Conservation (phyloP, 2,329 filamentous ascomycete species). For the Hypoxylon sp. region DNA sequence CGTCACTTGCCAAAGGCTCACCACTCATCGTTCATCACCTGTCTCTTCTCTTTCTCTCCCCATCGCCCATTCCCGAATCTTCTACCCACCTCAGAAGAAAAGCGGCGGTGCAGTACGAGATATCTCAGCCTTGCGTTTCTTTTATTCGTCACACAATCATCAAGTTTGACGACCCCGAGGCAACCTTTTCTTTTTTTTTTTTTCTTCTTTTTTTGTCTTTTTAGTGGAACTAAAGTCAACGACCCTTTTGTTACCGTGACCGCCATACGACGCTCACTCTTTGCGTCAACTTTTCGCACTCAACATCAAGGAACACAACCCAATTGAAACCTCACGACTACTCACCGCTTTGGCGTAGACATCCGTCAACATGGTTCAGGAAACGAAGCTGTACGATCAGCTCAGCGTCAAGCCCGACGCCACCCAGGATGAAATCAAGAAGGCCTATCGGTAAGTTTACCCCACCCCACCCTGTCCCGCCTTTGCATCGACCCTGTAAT, state of each 20-base stretch:
- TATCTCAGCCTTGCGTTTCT: constrained; percentile 10
- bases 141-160: constrained; percentile 7
- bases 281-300: constrained; percentile 1
- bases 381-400: constrained; percentile 94
- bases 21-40: no score
- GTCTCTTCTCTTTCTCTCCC: constrained; percentile 6
- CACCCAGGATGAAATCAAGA: constrained; percentile 94
- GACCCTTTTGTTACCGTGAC: constrained; percentile 2
- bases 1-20: constrained; percentile 24
- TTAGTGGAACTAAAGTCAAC: background rate
- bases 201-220: constrained; percentile 4
- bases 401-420: constrained; percentile 81
- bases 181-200: constrained; percentile 7
- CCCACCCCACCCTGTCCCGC: constrained; percentile 8
- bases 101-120: constrained; percentile 26
- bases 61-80: constrained; percentile 42
- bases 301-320: constrained; percentile 3
- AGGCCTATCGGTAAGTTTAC: constrained; percentile 79
- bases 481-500: background rate
- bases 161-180: constrained; percentile 3
- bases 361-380: constrained; percentile 78
- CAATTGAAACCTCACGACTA: constrained; percentile 6
- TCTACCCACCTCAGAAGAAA: constrained; percentile 35
- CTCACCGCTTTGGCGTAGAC: constrained; percentile 9
- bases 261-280: constrained; percentile 8